A percentile compares a stretch with the other conserved stretches of the same genome.
Evolutionary conservation across 1,284 basidiomycete genomes (phyloP).

Genomic region (Macrocystidia cucumis): DNA sequence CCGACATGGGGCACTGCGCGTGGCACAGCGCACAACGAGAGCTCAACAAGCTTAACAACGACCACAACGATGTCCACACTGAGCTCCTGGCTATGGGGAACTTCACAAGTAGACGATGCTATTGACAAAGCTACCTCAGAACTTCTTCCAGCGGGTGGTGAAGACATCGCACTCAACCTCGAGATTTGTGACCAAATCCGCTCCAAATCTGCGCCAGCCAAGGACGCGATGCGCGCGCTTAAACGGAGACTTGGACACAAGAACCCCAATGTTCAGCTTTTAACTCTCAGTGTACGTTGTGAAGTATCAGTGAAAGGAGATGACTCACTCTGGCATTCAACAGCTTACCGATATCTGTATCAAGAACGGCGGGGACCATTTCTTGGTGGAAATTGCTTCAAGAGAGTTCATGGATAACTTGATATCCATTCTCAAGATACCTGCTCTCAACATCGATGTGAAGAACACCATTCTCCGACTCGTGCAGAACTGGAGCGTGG

Average conservation of each 20-base stretch:
- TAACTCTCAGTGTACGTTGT: constrained; percentile 72
- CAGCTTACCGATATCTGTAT: constrained; percentile 90
- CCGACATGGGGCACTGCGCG: too few species aligned
- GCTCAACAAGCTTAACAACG: too few species aligned
- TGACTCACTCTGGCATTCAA: constrained; percentile 3
- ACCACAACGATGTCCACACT: constrained; percentile 32
- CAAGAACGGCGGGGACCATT: constrained; percentile 97
- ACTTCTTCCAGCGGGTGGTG: constrained; percentile 70
- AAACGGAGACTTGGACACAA: constrained; percentile 86
- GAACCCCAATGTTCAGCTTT: constrained; percentile 94
- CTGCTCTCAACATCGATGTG: constrained; percentile 74
- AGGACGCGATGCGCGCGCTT: constrained; percentile 85
- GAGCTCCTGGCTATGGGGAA: constrained; percentile 65
- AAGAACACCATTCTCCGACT: constrained; percentile 74
- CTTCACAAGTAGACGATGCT: constrained; percentile 70
- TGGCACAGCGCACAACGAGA: too few species aligned
- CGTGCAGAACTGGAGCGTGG: constrained; percentile 90
- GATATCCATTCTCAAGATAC: constrained; percentile 73
- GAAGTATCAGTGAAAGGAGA: background rate
- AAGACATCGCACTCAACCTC: constrained; percentile 91
- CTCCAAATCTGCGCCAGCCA: constrained; percentile 82
- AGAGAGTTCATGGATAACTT: constrained; percentile 93
- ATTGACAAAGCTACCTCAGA: constrained; percentile 90
- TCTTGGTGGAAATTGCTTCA: constrained; percentile 78
- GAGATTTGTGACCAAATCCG: constrained; percentile 97